Evolutionary conservation across 31 red algal species (phyloP).

Genomic region (Asparagopsis taxiformis): DNA sequence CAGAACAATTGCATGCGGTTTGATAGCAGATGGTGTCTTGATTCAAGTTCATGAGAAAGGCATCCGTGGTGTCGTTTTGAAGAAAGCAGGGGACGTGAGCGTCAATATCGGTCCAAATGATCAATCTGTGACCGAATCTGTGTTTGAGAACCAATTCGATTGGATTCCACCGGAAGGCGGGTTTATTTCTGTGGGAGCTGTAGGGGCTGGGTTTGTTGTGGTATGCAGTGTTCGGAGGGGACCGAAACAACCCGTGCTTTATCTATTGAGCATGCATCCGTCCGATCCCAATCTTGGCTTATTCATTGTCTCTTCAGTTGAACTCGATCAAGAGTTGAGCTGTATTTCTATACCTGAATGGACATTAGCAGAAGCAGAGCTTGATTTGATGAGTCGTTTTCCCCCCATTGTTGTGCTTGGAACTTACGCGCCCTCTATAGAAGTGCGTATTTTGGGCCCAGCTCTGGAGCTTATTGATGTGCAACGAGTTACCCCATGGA

Average conservation of each 20-base stretch:
- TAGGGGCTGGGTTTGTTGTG: conserved; percentile 68
- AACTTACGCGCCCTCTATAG: conserved; percentile 59
- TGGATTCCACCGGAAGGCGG: conserved; percentile 55
- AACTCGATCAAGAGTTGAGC: conserved; percentile 61
- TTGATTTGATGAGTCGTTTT: conserved; percentile 19
- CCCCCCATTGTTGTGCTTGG: conserved; percentile 54
- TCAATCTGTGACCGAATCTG: conserved; percentile 20
- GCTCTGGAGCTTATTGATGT: conserved; percentile 35
- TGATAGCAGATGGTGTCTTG: conserved; percentile 54
- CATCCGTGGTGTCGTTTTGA: conserved; percentile 48
- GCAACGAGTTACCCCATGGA: conserved; percentile 35
- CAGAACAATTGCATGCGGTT: conserved; percentile 46
- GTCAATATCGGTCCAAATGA: too few species aligned
- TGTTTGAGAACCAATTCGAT: conserved; percentile 35
- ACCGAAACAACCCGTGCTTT: conserved; percentile 25
- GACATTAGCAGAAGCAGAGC: conserved; percentile 19
- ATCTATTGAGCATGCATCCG: conserved; percentile 40
- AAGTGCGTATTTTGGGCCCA: conserved; percentile 48
- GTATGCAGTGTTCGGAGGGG: conserved; percentile 29
- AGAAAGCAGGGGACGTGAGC: conserved; percentile 21
- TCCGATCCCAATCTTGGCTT: conserved; percentile 20
- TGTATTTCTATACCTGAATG: conserved; percentile 58
- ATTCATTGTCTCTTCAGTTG: conserved; percentile 28
- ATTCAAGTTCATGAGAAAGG: conserved; percentile 68
- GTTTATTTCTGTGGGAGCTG: conserved; percentile 51